Evolutionary conservation across 768 basidiomycete genomes (phyloP), one percentile per base, ranked within the genome.

Genomic region (Xerocomus brunneocitrinus): DNA sequence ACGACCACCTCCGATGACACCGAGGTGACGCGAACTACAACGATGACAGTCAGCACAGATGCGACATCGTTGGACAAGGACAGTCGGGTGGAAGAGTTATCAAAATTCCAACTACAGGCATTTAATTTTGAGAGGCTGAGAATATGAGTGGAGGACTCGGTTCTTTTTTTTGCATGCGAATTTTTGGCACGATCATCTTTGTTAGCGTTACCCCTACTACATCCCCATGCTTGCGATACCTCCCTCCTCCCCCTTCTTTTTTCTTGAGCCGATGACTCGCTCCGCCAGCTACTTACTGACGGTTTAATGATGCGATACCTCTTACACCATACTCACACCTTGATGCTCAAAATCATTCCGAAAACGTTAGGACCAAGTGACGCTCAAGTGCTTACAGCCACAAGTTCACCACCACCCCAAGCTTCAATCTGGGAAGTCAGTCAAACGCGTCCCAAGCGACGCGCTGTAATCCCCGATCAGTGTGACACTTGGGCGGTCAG

Each of bases 1-100:
- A 69, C 68, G 14, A 69, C 68, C 16, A 62, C 58, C 19, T 69
- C 69, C 8, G 64, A 64, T 7, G 68, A 69, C 8, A 69, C 69
- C 0, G 67, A 66, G 14, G 41, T 62, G 35, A 66, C 63, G 14
- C 58, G 52, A 22, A 68, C 60, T 32, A 60, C 59, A 14, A 59
- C 68, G 25, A 58, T 60, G 44, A 56, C 66, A 9, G 46, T 36
- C 3, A 58, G 50, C 3, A 63, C 58, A 12, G 67, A 56, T 12
- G 19, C 30, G 34, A 58, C 43, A 0, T 45, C 22, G 25, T 28
- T 57, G 24, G 51, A 58, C 45, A 54, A 46, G 47, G 52, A 63
- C 14, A 52, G 47, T 25, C 36, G 3, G 30, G 62, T 61, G 4
- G 56, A 57, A 1, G 49, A 30, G 4, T 34, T 57, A 32, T 52